Evolutionary conservation across 495 filamentous ascomycete species (phyloP).

Genomic region (Podospora pseudopauciseta): DNA sequence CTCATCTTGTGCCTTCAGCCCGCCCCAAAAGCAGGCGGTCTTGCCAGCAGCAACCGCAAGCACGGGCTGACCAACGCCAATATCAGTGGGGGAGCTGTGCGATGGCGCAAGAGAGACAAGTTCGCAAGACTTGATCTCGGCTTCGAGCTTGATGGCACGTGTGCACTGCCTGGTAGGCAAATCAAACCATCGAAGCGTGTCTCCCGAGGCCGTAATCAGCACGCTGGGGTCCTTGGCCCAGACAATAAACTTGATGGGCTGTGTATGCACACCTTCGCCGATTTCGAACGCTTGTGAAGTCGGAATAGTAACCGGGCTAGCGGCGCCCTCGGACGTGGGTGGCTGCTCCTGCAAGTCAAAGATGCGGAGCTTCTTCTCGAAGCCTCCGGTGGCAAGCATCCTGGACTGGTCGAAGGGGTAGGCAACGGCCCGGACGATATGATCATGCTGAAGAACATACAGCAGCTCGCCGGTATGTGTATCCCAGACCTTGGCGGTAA

Average conservation of each 20-base stretch:
- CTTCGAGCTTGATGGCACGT: constrained; percentile 68
- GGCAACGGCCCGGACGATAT: constrained; percentile 90
- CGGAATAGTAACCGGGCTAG: constrained; percentile 38
- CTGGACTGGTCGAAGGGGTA: constrained; percentile 78
- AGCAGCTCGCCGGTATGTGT: constrained; percentile 90
- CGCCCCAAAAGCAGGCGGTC: constrained; percentile 87
- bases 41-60: constrained; percentile 77
- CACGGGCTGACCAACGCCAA: constrained; percentile 53
- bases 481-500: constrained; percentile 97
- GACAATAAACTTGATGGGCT: constrained; percentile 88
- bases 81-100: constrained; percentile 41
- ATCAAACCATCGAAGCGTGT: constrained; percentile 92
- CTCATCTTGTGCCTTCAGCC: constrained; percentile 60
- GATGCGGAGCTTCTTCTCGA: constrained; percentile 93
- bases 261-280: constrained; percentile 73
- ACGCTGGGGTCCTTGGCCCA: constrained; percentile 86
- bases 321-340: constrained; percentile 13
- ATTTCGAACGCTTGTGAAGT: constrained; percentile 72
- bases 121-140: constrained; percentile 86
- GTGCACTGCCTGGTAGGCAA: constrained; percentile 68
- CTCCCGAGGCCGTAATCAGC: constrained; percentile 86
- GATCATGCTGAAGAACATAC: constrained; percentile 81
- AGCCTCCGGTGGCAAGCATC: constrained; percentile 83
- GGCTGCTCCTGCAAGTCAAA: constrained; percentile 70
- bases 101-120: constrained; percentile 56